These are phyloP conservation scores for Fistulinella staudtii DNA, from an alignment of 1,284 basidiomycete species.

Conservation along the genomic window DNA sequence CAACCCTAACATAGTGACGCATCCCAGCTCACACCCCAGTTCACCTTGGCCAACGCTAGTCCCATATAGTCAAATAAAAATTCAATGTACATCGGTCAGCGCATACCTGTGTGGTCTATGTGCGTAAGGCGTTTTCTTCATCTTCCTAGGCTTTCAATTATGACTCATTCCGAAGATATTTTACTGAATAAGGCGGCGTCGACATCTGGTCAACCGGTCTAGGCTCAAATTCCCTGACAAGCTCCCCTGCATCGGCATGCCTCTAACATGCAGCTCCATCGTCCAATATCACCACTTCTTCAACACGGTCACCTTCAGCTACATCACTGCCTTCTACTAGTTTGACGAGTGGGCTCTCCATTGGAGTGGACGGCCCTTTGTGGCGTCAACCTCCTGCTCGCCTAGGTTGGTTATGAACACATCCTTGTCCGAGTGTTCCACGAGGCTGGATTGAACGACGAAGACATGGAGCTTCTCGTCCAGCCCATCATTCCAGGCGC, in stretches of 20 bases:
- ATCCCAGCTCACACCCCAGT: slow-evolving; percentile 1
- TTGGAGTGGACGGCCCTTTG: slow-evolving; percentile 47
- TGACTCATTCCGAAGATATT: slow-evolving; percentile 29
- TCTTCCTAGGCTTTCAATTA: background rate
- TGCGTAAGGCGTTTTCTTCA: slow-evolving; percentile 13
- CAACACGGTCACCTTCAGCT: slow-evolving; percentile 45
- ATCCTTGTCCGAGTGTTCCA: slow-evolving; percentile 37
- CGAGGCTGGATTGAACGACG: slow-evolving; percentile 37
- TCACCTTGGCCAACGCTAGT: slow-evolving; percentile 21
- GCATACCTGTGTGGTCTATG: slow-evolving; percentile 27
- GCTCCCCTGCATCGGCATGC: slow-evolving; percentile 32
- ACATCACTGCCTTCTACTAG: slow-evolving; percentile 40
- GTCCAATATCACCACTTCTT: slow-evolving; percentile 41
- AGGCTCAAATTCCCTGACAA: slow-evolving; percentile 32
- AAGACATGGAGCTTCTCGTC: slow-evolving; percentile 38
- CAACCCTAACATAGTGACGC: too few species aligned
- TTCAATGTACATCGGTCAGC: slow-evolving; percentile 25
- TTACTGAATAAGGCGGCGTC: slow-evolving; percentile 36
- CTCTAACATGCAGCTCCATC: slow-evolving; percentile 33
- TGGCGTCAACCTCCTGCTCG: slow-evolving; percentile 43
- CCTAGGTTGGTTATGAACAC: slow-evolving; percentile 43
- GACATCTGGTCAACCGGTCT: slow-evolving; percentile 46
- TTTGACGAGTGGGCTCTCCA: slow-evolving; percentile 44
- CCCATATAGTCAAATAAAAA: slow-evolving; percentile 8
- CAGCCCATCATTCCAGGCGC: slow-evolving; percentile 42